phyloP scores from a whole-genome alignment of 169 alveolate genomes.

The Eimeria sp. region DNA sequence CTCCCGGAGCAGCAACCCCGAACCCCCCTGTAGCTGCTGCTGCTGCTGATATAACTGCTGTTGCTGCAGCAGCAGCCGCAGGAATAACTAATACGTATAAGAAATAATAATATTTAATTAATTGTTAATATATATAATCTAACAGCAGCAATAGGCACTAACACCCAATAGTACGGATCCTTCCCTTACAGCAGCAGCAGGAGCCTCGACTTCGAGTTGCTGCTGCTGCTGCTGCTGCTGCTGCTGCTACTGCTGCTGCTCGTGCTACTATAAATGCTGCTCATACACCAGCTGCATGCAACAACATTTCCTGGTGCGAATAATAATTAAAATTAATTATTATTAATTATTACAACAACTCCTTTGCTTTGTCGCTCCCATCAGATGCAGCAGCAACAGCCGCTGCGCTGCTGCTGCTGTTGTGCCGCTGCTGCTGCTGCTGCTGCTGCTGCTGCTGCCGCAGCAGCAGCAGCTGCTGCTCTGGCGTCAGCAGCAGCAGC shows the following conservation, averaged over 20 bases:
- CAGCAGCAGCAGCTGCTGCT: constrained; percentile 54
- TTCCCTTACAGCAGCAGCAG: background rate
- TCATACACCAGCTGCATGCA: background rate
- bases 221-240: constrained; percentile 17
- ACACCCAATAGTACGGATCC: background rate
- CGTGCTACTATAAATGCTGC: background rate
- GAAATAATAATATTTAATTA: background rate
- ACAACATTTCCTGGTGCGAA: background rate
- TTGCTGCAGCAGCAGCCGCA: background rate
- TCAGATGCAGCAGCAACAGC: background rate
- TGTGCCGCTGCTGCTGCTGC: constrained; percentile 51
- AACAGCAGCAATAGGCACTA: background rate
- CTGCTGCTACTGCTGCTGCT: constrained; percentile 23
- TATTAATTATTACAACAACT: background rate
- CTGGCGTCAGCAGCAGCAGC: constrained; percentile 53
- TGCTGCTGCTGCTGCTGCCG: constrained; percentile 55
- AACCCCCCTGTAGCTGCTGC: constrained; percentile 25
- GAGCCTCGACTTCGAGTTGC: constrained; percentile 42
- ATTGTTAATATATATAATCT: background rate
- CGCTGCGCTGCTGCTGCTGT: constrained; percentile 23
- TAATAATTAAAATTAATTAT: background rate
- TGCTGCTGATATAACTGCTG: background rate
- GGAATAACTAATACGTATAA: background rate
- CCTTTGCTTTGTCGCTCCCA: background rate
- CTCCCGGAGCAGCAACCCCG: background rate